Conservation (phyloP, 2,329 filamentous ascomycete species). For the Exophiala lecanii-corni region DNA sequence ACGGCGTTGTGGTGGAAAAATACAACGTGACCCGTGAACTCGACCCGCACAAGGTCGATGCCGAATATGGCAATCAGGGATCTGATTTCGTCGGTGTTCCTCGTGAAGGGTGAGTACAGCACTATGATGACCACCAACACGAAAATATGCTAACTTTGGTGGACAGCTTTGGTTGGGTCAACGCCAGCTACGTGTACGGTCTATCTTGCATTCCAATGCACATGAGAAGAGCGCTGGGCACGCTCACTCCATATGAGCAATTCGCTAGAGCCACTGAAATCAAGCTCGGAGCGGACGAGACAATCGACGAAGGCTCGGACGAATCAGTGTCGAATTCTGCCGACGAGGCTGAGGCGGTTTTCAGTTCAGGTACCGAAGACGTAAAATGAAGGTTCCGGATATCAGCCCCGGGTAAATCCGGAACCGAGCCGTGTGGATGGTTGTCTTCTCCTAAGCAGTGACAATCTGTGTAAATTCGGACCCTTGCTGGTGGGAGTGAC, state of each 20-base stretch:
- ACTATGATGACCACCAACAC: too few species aligned
- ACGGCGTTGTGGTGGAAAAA: constrained; percentile 96
- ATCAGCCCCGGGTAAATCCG: too few species aligned
- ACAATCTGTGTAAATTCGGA: too few species aligned
- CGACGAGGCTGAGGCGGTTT: constrained; percentile 13
- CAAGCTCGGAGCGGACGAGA: constrained; percentile 22
- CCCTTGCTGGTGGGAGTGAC: too few species aligned
- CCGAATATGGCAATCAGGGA: constrained; percentile 97
- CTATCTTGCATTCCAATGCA: constrained; percentile 83
- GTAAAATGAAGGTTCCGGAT: too few species aligned
- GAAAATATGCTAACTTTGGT: constrained; percentile 7
- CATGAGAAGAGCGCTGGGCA: constrained; percentile 82
- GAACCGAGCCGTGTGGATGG: too few species aligned
- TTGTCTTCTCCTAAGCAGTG: too few species aligned
- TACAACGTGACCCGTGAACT: constrained; percentile 90
- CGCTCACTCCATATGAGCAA: constrained; percentile 79
- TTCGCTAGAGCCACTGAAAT: constrained; percentile 62
- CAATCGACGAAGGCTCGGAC: constrained; percentile 23
- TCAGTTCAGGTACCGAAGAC: constrained; percentile 12
- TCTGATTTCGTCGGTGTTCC: constrained; percentile 92
- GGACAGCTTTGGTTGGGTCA: constrained; percentile 92
- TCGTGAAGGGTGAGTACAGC: constrained; percentile 81
- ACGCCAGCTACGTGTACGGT: constrained; percentile 94
- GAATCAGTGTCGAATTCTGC: constrained; percentile 18
- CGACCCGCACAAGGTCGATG: constrained; percentile 89